Conservation (phyloP, 148 eudicot species). For the Rhododendron williamsianum region DNA sequence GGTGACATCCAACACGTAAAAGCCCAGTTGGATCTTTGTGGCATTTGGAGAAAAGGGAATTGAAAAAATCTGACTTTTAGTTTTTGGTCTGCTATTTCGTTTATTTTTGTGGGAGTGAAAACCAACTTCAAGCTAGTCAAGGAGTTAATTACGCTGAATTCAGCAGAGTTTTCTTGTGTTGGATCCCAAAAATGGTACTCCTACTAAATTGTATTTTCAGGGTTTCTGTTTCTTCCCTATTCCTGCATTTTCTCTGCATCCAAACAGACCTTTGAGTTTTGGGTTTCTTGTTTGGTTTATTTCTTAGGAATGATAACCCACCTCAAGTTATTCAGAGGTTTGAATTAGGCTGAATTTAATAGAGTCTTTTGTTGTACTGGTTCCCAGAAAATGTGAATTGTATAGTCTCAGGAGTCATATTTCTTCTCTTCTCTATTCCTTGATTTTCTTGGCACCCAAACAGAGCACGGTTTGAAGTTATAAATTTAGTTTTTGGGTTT, state of each 20-base stretch:
- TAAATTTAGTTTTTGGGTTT: not conserved
- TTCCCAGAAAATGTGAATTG: not conserved
- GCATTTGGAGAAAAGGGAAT: no score
- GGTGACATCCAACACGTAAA: no score
- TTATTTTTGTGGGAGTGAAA: not conserved
- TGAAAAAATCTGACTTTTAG: not conserved
- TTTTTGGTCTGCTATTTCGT: not conserved
- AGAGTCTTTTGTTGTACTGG: not conserved
- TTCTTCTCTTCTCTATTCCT: not conserved
- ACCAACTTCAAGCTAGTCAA: not conserved
- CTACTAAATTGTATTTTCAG: not conserved
- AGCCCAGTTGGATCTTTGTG: no score
- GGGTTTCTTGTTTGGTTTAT: not conserved
- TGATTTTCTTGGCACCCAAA: not conserved
- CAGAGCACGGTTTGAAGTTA: not conserved
- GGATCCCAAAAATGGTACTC: not conserved
- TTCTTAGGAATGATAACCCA: not conserved
- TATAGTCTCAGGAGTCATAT: not conserved
- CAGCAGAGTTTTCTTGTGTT: constrained; percentile 8
- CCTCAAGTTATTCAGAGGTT: not conserved
- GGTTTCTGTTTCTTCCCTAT: not conserved
- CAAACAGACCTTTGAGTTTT: not conserved
- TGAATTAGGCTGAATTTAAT: not conserved
- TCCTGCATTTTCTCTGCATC: not conserved
- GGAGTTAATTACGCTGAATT: constrained; percentile 12